Evolutionary conservation across 805 yeast genomes (phyloP).

Genomic region (Saturnispora quitensis): DNA sequence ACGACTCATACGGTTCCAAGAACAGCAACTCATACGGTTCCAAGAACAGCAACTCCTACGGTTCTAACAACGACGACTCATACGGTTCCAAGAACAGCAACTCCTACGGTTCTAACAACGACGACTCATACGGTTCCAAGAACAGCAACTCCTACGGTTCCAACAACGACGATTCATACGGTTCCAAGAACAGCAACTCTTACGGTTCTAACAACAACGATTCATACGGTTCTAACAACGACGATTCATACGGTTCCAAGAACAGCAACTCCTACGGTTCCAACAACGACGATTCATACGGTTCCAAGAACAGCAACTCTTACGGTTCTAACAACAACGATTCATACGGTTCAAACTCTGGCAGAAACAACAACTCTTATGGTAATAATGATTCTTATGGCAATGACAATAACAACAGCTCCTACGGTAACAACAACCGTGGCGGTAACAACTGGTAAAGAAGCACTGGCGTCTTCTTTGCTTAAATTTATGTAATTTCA

Average conservation of each 20-base stretch:
- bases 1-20: conserved; percentile 12
- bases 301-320: conserved; percentile 19
- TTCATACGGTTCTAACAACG: conserved; percentile 17
- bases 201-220: conserved; percentile 22
- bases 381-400: conserved; percentile 22
- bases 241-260: conserved; percentile 13
- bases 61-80: conserved; percentile 23
- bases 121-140: conserved; percentile 17
- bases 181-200: conserved; percentile 8
- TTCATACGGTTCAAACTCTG: conserved; percentile 11
- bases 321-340: conserved; percentile 23
- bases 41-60: conserved; percentile 16
- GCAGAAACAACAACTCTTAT: conserved; percentile 23
- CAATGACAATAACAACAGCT: conserved; percentile 17
- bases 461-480: neutral
- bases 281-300: conserved; percentile 20
- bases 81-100: conserved; percentile 21
- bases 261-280: conserved; percentile 20
- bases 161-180: conserved; percentile 17
- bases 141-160: conserved; percentile 24
- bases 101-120: conserved; percentile 10
- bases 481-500: neutral
- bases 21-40: conserved; percentile 15
- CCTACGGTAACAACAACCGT: conserved; percentile 23
- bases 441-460: conserved; percentile 14